Conservation (phyloP, 306 rosid species). For the Ochetophila trinervis region DNA sequence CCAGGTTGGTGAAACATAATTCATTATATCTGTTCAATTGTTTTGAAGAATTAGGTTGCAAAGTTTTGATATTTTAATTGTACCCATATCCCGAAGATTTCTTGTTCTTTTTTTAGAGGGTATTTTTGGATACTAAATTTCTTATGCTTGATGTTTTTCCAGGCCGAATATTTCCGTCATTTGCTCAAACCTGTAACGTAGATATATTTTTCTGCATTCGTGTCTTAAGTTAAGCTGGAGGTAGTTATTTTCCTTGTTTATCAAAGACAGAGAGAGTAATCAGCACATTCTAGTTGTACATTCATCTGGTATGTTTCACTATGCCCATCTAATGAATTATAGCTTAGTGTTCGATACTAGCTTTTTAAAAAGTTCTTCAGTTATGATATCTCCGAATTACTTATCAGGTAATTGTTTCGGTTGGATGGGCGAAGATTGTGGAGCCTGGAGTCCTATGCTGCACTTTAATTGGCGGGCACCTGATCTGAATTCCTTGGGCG, state of each 20-base stretch:
- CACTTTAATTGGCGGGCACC: slow-evolving; percentile 55
- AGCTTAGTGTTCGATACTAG: neutral
- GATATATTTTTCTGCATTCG: slow-evolving; percentile 31
- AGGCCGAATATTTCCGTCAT: slow-evolving; percentile 99
- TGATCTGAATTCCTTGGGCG: slow-evolving; percentile 34
- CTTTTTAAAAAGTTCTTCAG: neutral
- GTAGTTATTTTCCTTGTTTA: slow-evolving; percentile 61
- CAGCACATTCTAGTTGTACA: slow-evolving; percentile 47
- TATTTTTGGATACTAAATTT: neutral
- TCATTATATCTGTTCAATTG: neutral
- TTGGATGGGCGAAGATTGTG: slow-evolving; percentile 74
- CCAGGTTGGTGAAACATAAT: slow-evolving; percentile 58
- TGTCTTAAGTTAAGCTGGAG: slow-evolving; percentile 58
- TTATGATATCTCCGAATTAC: slow-evolving; percentile 8
- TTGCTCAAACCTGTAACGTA: slow-evolving; percentile 99
- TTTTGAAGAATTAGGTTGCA: neutral
- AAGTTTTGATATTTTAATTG: neutral
- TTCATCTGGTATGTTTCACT: slow-evolving; percentile 56
- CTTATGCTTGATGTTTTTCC: slow-evolving; percentile 28
- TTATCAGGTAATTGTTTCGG: slow-evolving; percentile 57
- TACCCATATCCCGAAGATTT: neutral
- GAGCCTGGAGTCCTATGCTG: slow-evolving; percentile 46
- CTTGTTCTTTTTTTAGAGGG: neutral
- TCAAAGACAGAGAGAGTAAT: slow-evolving; percentile 40
- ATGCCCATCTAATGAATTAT: neutral